Conservation (phyloP, 2,329 filamentous ascomycete species). For the Alternaria burnsii region DNA sequence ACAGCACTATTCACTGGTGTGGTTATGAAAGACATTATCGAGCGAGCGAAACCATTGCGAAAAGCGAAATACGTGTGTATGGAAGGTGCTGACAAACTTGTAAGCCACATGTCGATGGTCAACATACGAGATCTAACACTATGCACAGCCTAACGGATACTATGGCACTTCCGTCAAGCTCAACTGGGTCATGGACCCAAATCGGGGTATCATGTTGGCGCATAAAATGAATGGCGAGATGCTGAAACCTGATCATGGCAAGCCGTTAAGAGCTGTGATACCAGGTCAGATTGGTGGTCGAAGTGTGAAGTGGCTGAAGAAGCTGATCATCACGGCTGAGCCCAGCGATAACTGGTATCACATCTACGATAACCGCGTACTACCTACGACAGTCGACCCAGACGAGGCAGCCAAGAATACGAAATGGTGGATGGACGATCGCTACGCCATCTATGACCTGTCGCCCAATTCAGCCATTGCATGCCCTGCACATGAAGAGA, state of each 20-base stretch:
- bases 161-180: conserved; percentile 90
- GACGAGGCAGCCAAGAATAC: conserved; percentile 78
- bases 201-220: conserved; percentile 84
- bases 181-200: conserved; percentile 85
- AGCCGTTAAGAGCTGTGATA: conserved; percentile 81
- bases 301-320: conserved; percentile 92
- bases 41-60: conserved; percentile 71
- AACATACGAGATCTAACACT: conserved; percentile 15
- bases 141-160: conserved; percentile 76
- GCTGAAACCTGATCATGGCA: conserved; percentile 84
- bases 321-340: conserved; percentile 76
- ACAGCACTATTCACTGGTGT: conserved; percentile 90
- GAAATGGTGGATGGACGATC: conserved; percentile 85
- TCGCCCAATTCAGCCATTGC: conserved; percentile 85
- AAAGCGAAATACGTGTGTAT: conserved; percentile 86
- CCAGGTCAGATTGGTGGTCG: conserved; percentile 91
- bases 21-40: conserved; percentile 74
- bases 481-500: conserved; percentile 81
- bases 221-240: conserved; percentile 90
- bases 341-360: conserved; percentile 96
- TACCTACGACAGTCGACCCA: conserved; percentile 86
- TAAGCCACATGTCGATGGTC: conserved; percentile 37
- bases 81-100: conserved; percentile 84
- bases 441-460: conserved; percentile 92
- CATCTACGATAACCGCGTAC: conserved; percentile 89